Evolutionary conservation across 768 basidiomycete species (phyloP).

Genomic region (Hericium alpestre): DNA sequence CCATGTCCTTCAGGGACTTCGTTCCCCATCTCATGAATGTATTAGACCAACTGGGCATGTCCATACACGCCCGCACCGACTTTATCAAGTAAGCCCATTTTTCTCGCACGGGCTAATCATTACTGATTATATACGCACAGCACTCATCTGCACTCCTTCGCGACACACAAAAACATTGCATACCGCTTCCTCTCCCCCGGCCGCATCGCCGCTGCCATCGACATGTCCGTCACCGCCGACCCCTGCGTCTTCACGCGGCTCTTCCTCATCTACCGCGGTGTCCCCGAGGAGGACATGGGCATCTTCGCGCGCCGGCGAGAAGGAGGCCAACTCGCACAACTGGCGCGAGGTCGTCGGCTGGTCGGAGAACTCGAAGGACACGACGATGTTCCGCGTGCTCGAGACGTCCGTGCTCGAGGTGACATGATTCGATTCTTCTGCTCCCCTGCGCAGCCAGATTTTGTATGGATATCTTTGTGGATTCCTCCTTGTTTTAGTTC

Average conservation of each 20-base stretch:
- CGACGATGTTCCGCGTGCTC: slow-evolving; percentile 63
- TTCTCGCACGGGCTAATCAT: slow-evolving; percentile 3
- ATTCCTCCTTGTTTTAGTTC: background rate
- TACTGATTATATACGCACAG: slow-evolving; percentile 24
- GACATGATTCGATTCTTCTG: slow-evolving; percentile 23
- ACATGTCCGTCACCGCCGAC: slow-evolving; percentile 74
- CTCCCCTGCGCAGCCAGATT: background rate
- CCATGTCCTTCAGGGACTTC: slow-evolving; percentile 75
- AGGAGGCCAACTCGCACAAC: slow-evolving; percentile 72
- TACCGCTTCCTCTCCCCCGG: slow-evolving; percentile 78
- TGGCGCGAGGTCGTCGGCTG: slow-evolving; percentile 77
- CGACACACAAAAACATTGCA: slow-evolving; percentile 75
- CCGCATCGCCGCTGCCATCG: slow-evolving; percentile 77
- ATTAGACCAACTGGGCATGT: slow-evolving; percentile 78
- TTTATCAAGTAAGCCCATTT: slow-evolving; percentile 60
- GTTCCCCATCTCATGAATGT: slow-evolving; percentile 72
- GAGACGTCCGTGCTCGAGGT: slow-evolving; percentile 75
- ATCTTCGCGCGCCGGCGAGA: slow-evolving; percentile 74
- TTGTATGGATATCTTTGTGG: background rate
- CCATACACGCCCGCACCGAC: slow-evolving; percentile 67
- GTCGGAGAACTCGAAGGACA: slow-evolving; percentile 72
- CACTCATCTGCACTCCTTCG: slow-evolving; percentile 66
- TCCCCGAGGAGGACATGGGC: slow-evolving; percentile 70
- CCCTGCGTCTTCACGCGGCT: slow-evolving; percentile 75
- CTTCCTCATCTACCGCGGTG: slow-evolving; percentile 78